Conservation (phyloP, 73 alveolate genomes). For the Paramecium octaurelia region DNA sequence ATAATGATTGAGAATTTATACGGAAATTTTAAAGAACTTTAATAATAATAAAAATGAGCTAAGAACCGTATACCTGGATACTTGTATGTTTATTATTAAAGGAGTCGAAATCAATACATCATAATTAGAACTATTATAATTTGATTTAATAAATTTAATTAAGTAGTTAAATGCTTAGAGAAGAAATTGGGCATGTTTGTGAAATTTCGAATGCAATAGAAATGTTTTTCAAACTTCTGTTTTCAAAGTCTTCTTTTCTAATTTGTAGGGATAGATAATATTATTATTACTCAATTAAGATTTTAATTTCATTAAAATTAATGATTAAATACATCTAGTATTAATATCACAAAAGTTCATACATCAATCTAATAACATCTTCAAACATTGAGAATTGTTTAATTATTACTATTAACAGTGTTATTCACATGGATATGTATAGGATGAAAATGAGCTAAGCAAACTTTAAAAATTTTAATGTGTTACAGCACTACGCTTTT, state of each 20-base stretch:
- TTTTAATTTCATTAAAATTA: neutral
- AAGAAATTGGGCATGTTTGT: neutral
- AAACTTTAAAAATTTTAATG: neutral
- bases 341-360: neutral
- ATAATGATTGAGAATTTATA: neutral
- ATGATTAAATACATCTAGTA: neutral
- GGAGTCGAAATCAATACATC: neutral
- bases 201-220: neutral
- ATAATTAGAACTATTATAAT: neutral
- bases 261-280: neutral
- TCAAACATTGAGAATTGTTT: neutral
- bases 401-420: neutral
- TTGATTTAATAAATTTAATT: neutral
- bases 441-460: neutral
- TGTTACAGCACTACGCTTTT: neutral
- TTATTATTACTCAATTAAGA: neutral
- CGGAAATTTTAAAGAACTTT: neutral
- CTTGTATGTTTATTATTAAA: neutral
- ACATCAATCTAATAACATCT: neutral
- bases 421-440: neutral
- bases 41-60: neutral
- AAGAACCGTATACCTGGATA: conserved; percentile 19
- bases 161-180: neutral
- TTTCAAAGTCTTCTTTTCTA: neutral
- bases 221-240: neutral